phyloP scores from a whole-genome alignment of 768 basidiomycete genomes.

The Mycena maculata region DNA sequence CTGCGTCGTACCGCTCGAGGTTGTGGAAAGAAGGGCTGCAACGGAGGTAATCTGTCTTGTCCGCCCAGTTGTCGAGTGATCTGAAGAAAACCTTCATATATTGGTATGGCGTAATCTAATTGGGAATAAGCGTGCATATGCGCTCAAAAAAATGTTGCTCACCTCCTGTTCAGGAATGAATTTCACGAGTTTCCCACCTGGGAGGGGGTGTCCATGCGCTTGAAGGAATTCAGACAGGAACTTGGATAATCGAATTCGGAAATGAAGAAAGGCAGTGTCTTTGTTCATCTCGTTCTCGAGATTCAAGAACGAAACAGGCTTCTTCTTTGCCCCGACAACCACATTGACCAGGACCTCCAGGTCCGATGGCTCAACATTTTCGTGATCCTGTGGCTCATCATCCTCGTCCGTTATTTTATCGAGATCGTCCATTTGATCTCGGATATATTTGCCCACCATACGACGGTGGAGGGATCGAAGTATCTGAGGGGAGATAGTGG shows the following conservation, averaged over 20 bases:
- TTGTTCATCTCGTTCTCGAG: not conserved
- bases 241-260: not conserved
- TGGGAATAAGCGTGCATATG: no score
- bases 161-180: not conserved
- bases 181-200: no score
- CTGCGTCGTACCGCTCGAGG: slow-evolving; percentile 23
- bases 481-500: not conserved
- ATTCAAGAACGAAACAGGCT: not conserved
- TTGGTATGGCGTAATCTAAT: not conserved
- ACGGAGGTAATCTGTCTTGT: slow-evolving; percentile 28
- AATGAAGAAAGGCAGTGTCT: not conserved
- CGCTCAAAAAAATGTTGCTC: not conserved
- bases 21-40: slow-evolving; percentile 34
- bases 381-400: not conserved
- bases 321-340: not conserved
- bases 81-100: slow-evolving; percentile 35
- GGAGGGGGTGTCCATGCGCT: not conserved
- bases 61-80: slow-evolving; percentile 29
- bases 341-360: not conserved
- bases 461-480: not conserved
- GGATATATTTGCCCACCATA: no score
- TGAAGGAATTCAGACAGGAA: not conserved
- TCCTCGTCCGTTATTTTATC: not conserved
- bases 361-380: not conserved
- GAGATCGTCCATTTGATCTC: not conserved